These are phyloP conservation scores for Hippophae tibetana DNA, from an alignment of 306 rosid genomes.

Conservation along the genomic window DNA sequence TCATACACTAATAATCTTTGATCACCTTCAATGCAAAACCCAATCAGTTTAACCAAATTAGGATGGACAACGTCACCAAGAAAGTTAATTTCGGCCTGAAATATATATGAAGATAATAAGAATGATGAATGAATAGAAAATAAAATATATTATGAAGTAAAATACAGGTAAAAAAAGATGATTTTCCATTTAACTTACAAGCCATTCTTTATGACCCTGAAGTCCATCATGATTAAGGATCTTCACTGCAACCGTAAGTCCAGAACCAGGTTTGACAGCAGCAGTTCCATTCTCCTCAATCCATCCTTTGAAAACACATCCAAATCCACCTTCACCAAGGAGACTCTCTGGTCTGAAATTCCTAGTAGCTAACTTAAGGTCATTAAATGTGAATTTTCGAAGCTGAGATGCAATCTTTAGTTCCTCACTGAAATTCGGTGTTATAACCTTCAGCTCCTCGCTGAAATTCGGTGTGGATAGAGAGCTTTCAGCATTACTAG, in stretches of 20 bases:
- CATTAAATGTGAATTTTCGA: conserved; percentile 84
- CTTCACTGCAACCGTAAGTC: conserved; percentile 96
- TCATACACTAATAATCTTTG: conserved; percentile 83
- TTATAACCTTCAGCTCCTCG: too few relatives aligned
- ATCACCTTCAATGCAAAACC: conserved; percentile 92
- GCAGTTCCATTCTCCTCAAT: conserved; percentile 93
- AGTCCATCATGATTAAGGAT: conserved; percentile 90
- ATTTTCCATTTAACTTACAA: conserved; percentile 40
- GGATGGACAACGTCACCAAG: conserved; percentile 90
- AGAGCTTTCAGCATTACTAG: conserved; percentile 61
- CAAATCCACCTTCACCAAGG: conserved; percentile 99
- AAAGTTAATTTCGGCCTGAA: conserved; percentile 85
- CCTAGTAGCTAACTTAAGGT: conserved; percentile 86
- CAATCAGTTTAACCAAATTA: conserved; percentile 82
- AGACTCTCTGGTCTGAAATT: conserved; percentile 94
- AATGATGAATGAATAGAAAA: conserved; percentile 7
- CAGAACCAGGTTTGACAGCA: conserved; percentile 94
- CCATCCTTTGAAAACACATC: conserved; percentile 99
- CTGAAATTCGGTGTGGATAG: conserved; percentile 41
- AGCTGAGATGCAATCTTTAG: conserved; percentile 85
- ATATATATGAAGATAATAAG: conserved; percentile 15
- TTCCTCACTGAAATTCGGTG: conserved; percentile 59
- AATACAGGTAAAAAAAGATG: conserved; percentile 6
- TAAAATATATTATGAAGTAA: neutral
- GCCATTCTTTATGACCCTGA: conserved; percentile 99